A percentile compares a stretch with the other conserved stretches of the same genome.
Conservation (phyloP, 768 basidiomycete genomes). For the Paxillus ammoniavirescens region DNA sequence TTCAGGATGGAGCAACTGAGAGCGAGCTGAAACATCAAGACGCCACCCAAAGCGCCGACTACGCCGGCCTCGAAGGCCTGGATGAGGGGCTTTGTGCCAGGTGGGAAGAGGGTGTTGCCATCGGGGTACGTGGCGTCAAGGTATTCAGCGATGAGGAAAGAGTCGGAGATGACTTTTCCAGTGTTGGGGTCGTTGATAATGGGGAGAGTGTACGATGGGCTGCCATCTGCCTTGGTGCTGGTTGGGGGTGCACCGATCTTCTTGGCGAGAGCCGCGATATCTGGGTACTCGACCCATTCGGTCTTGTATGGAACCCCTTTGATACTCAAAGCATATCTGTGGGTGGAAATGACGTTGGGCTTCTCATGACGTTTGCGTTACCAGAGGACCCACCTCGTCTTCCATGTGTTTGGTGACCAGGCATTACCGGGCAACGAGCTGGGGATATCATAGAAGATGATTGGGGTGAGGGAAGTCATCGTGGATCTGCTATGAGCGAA, state of each 20-base stretch:
- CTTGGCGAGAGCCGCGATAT: slow-evolving; percentile 35
- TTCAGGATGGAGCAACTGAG: slow-evolving; percentile 17
- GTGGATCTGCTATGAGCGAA: background rate
- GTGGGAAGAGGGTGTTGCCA: slow-evolving; percentile 40
- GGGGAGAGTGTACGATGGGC: slow-evolving; percentile 39
- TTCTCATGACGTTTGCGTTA: background rate
- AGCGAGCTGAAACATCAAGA: slow-evolving; percentile 15
- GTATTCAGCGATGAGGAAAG: slow-evolving; percentile 43
- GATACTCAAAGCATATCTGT: slow-evolving; percentile 38
- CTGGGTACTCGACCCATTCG: slow-evolving; percentile 43
- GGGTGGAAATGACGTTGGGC: slow-evolving; percentile 1
- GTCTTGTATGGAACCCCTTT: slow-evolving; percentile 42
- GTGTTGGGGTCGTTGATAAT: slow-evolving; percentile 41
- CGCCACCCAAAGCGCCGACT: slow-evolving; percentile 6
- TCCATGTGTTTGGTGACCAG: slow-evolving; percentile 50
- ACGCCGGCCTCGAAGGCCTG: slow-evolving; percentile 34
- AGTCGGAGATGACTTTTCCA: slow-evolving; percentile 36
- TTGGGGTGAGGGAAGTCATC: slow-evolving; percentile 22
- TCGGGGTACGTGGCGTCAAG: slow-evolving; percentile 43
- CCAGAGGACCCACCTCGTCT: slow-evolving; percentile 34
- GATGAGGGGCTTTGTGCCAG: slow-evolving; percentile 38
- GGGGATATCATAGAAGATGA: slow-evolving; percentile 48
- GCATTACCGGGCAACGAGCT: slow-evolving; percentile 26
- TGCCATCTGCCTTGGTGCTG: slow-evolving; percentile 27
- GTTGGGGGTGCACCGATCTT: slow-evolving; percentile 34